Evolutionary conservation across 2,329 filamentous ascomycete genomes (phyloP), one percentile per base, ranked within the genome.

Genomic region (Lecanoromycetidae sp.): DNA sequence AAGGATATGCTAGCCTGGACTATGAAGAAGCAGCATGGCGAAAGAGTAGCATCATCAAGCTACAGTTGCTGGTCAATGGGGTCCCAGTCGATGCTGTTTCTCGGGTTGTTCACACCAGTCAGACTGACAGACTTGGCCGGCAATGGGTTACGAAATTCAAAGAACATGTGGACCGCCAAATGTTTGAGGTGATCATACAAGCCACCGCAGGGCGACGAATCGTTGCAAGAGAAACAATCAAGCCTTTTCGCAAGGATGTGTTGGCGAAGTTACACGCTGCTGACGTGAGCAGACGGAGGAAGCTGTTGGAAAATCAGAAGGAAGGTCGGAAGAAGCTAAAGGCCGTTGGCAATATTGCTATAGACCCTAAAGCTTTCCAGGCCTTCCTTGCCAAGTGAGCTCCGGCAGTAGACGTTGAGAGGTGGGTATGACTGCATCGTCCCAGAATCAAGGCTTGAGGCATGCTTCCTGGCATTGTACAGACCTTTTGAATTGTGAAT

Each of bases 151-250:
- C 77, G 33, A 94, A 94, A 64, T 96, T 98, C 72, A 96, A 94
- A 61, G 81, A 95, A 63, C 90, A 96, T 58, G 90, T 98, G 17
- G 85, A 94, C 58, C 74, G 91, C 15, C 91, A 98, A 64, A 91
- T 96, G 80, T 98, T 94, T 59, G 91, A 98, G 67, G 79, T 98
- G 19, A 72, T 96, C 47, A 96, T 98, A 54, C 91, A 98, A 65
- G 90, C 91, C 3, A 82, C 84, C 0, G 82, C 84, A 0, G 90
- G 88, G 3, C 80, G 78, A 56, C 77, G 82, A 42, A 81, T 98
- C 43, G 77, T 98, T 3, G 91, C 91, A 0, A 74, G 91, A 59
- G 91, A 96, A 62, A 95, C 88, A 0, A 81, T 98, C 62, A 96
- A 96, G 69, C 87, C 91, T 0, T 98, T 94, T 65, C 75, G 91